phyloP scores from a whole-genome alignment of 805 yeast species.

The Gaillardinia entomophila region DNA sequence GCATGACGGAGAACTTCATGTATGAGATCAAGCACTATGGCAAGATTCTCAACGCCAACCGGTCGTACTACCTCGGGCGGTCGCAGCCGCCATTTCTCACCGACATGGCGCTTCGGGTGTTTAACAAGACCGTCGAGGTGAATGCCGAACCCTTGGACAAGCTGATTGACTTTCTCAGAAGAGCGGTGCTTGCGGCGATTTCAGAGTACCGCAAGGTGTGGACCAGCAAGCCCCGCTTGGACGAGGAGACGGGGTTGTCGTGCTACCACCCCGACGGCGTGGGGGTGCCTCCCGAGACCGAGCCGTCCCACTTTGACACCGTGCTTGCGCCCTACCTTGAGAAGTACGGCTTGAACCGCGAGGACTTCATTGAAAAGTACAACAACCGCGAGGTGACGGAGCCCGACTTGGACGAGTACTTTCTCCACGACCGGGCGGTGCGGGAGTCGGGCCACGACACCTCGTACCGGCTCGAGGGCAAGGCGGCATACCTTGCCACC shows the following conservation, averaged over 20 bases:
- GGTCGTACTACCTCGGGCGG: constrained; percentile 84
- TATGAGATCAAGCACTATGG: constrained; percentile 89
- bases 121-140: constrained; percentile 47
- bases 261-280: constrained; percentile 85
- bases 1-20: constrained; percentile 88
- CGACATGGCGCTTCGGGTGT: constrained; percentile 78
- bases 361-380: constrained; percentile 59
- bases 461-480: constrained; percentile 81
- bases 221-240: constrained; percentile 70
- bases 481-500: constrained; percentile 85
- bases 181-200: constrained; percentile 74
- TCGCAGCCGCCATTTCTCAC: constrained; percentile 97
- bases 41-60: constrained; percentile 87
- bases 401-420: constrained; percentile 82
- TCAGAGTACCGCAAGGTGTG: constrained; percentile 81
- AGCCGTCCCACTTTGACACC: constrained; percentile 76
- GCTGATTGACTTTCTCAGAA: constrained; percentile 54
- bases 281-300: constrained; percentile 98
- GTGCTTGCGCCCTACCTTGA: constrained; percentile 63
- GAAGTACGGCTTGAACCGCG: constrained; percentile 52
- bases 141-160: constrained; percentile 29
- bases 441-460: constrained; percentile 98
- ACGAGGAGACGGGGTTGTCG: constrained; percentile 69
- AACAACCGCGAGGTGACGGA: constrained; percentile 61
- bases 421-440: constrained; percentile 88